Base-by-base conservation (phyloP, 1,139 yeast species). In the Zygotorulaspora mrakii region DNA sequence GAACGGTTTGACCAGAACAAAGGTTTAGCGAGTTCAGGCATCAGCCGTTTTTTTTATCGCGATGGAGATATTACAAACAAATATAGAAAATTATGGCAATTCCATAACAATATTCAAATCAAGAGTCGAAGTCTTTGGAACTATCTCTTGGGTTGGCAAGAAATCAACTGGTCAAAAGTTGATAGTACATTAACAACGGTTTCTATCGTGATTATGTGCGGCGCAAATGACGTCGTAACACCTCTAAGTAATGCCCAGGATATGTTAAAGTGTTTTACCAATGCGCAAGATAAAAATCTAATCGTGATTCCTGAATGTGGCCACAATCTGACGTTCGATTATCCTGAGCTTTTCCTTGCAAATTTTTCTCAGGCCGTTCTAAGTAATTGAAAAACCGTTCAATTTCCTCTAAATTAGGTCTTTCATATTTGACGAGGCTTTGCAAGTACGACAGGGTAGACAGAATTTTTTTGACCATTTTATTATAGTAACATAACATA, bases 11-110 rank as follows among this genome's bases (percentile, higher is more conserved):
- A 59, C 38, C 63, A 58, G 40, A 44, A 43, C 17, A 56, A 51
- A 31, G 64, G 64, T 10, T 40, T 59, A 8, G 21, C 50, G 17
- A 58, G 63, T 35, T 52, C 60, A 4, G 64, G 64, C 1, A 59
- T 59, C n/a, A 43, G 39, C 30, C 46, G 45, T 14, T 59, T 57
- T 37, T 58, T 57, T 28, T 46, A 46, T 35, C 45, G 48, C 13
- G 21, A 42, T 17, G 47, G 49, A 20, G 45, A 42, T 16, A 18
- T 31, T 8, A 35, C 45, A 5, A 33, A 34, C 11, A 29, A 37
- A 4, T 59, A 57, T 35, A 39, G 59, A 17, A 54, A 50, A 33
- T 41, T 59, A 11, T 52, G 54, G 43, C 62, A 59, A 42, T 59
- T 49, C 22, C 48, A 50, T 36, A 52, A 53, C 31, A 58, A 59